phyloP scores from a whole-genome alignment of 345 rosid species.

The Punica granatum region DNA sequence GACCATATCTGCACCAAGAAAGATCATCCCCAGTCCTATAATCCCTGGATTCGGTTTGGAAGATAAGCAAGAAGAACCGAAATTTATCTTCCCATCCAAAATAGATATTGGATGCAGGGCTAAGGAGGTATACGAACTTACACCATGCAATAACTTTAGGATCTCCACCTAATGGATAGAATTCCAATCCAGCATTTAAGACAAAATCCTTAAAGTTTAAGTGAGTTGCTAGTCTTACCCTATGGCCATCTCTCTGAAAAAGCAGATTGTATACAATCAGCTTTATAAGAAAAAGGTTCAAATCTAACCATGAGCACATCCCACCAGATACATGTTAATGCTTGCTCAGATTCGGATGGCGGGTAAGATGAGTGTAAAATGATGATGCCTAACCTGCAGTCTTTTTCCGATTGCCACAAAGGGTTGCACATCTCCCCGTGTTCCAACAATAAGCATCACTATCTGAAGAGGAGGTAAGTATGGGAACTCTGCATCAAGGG shows the following conservation, averaged over 20 bases:
- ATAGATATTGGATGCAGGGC: neutral
- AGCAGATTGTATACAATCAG: too few relatives aligned
- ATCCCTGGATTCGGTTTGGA: too few relatives aligned
- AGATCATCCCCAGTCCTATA: too few relatives aligned
- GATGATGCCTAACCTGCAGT: constrained; percentile 54
- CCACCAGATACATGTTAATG: constrained; percentile 1
- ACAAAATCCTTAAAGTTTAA: constrained; percentile 58
- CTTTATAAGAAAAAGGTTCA: too few relatives aligned
- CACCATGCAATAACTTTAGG: constrained; percentile 70
- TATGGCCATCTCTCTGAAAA: constrained; percentile 64
- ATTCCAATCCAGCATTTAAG: constrained; percentile 54
- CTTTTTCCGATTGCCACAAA: constrained; percentile 57
- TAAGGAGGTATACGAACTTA: constrained; percentile 16
- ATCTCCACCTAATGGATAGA: constrained; percentile 60
- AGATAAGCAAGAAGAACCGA: neutral
- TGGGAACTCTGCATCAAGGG: constrained; percentile 10
- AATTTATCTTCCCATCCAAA: too few relatives aligned
- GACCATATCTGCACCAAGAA: constrained; percentile 62
- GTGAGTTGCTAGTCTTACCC: constrained; percentile 66
- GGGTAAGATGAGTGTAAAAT: too few relatives aligned
- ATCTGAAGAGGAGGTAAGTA: constrained; percentile 41
- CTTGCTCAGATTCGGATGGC: too few relatives aligned
- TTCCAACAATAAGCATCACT: constrained; percentile 59
- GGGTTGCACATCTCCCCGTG: too few relatives aligned
- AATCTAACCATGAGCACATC: constrained; percentile 12